Base-by-base conservation (phyloP, 352 stramenopile genomes). In the Phytophthora brassicae region DNA sequence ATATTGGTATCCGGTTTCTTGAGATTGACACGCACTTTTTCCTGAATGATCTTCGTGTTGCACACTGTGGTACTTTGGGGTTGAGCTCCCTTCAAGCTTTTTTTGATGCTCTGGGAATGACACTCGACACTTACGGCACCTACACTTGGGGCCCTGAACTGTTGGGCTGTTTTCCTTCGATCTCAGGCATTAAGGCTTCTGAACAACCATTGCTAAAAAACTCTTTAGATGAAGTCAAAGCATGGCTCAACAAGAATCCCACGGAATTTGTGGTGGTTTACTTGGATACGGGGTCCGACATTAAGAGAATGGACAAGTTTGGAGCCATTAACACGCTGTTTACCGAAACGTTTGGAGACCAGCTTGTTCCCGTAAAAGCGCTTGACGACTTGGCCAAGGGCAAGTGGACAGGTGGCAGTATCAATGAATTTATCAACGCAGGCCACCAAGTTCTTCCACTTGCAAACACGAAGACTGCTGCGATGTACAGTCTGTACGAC, bases 11-110 rank as follows among this genome's bases (percentile, higher is more conserved):
- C 44, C 77, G 81, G 6, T 85, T 68, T 29, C 23, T 89, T n/a
- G 80, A 89, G 57, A 64, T 89, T 17, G 76, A 88, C 61, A 77
- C 73, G 47, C 75, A 85, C 57, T 86, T 72, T 39, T 86, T 84
- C 52, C 60, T 86, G 23, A 74, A 78, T n/a, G 75, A 88, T 11
- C 64, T 91, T 8, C 75, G 65, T 52, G 79, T 71, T 2, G 80
- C 48, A 6, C 81, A 91, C 49, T 91, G 81, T 26, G 79, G 79
- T 22, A 70, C 57, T 48, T 61, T 88, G 0, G 66, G 65, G 8
- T 81, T 66, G 0, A 58, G 64, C 6, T 67, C 59, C 13, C 55
- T 85, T 1, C 46, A 72, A 23, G 56, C 57, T 1, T 63, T 84
- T 20, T 73, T 81, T 26, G 57, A 68, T 9, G 56, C 61, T 8